Conservation (phyloP, 306 rosid species). For the Prunus fruticosa region DNA sequence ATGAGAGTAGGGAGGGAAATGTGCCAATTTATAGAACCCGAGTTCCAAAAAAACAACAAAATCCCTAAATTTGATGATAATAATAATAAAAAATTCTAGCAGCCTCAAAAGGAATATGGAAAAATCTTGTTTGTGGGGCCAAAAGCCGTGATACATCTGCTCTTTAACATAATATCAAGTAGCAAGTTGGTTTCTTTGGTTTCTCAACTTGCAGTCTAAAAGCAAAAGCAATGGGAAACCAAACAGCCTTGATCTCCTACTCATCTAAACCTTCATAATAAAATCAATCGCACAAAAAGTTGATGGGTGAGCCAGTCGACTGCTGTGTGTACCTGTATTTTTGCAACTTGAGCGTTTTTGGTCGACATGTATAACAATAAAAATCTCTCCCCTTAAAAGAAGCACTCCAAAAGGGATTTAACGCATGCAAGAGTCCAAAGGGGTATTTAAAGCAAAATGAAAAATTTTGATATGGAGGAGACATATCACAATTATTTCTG, state of each 20-base stretch:
- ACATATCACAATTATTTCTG: too few relatives aligned
- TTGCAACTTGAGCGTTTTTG: neutral
- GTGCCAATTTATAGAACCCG: slow-evolving; percentile 11
- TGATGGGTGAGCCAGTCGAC: neutral
- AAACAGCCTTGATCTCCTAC: neutral
- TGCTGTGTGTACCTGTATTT: neutral
- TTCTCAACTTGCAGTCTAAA: neutral
- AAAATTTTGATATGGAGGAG: neutral
- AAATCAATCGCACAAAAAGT: neutral
- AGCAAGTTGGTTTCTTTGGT: too few relatives aligned
- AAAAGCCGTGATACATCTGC: neutral
- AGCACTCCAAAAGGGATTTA: neutral
- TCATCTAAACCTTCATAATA: neutral
- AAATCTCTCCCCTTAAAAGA: neutral
- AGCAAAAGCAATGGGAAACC: neutral
- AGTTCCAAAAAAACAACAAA: neutral
- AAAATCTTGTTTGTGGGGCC: neutral
- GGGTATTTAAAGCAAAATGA: neutral
- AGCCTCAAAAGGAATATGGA: neutral
- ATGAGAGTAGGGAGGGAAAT: slow-evolving; percentile 14
- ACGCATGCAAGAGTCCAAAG: neutral
- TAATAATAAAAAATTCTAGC: neutral
- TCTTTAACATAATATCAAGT: neutral
- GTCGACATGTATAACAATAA: neutral
- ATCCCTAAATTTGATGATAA: neutral